Conservation (phyloP, 2,329 filamentous ascomycete genomes). For the Phyllosticta ampelicida region DNA sequence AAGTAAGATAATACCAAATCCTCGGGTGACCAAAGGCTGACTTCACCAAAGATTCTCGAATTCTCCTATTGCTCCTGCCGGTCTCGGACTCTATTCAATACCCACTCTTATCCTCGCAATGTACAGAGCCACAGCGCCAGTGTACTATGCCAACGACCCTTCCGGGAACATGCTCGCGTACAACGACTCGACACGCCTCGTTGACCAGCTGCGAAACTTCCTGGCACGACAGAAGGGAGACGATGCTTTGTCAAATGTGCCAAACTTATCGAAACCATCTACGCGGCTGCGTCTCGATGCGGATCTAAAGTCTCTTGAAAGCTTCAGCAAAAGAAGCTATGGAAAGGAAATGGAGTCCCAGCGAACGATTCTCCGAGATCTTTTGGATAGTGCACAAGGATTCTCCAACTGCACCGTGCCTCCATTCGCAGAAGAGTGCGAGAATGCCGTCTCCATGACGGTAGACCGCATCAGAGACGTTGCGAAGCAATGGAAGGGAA, state of each 20-base stretch:
- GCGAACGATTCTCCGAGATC: conserved; percentile 49
- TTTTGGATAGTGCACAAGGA: conserved; percentile 53
- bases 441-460: conserved; percentile 47
- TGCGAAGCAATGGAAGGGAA: conserved; percentile 45
- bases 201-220: conserved; percentile 42
- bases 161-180: conserved; percentile 54
- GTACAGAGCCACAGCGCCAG: conserved; percentile 65
- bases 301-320: conserved; percentile 46
- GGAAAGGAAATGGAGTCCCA: conserved; percentile 55
- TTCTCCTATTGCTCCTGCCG: conserved; percentile 54
- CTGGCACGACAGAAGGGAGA: conserved; percentile 32
- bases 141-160: conserved; percentile 55
- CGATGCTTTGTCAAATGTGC: conserved; percentile 21
- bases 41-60: conserved; percentile 19
- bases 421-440: conserved; percentile 49
- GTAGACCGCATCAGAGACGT: conserved; percentile 48
- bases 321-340: conserved; percentile 51
- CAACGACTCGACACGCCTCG: conserved; percentile 51
- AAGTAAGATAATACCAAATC: conserved; percentile 27
- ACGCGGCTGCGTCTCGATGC: conserved; percentile 37
- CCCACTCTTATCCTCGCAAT: conserved; percentile 66
- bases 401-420: conserved; percentile 49
- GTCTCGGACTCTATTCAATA: conserved; percentile 57
- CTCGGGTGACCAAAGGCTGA: background rate
- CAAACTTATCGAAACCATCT: conserved; percentile 22